These are phyloP conservation scores for Metschnikowia aberdeeniae DNA, from an alignment of 805 yeast genomes.

Conservation along the genomic window DNA sequence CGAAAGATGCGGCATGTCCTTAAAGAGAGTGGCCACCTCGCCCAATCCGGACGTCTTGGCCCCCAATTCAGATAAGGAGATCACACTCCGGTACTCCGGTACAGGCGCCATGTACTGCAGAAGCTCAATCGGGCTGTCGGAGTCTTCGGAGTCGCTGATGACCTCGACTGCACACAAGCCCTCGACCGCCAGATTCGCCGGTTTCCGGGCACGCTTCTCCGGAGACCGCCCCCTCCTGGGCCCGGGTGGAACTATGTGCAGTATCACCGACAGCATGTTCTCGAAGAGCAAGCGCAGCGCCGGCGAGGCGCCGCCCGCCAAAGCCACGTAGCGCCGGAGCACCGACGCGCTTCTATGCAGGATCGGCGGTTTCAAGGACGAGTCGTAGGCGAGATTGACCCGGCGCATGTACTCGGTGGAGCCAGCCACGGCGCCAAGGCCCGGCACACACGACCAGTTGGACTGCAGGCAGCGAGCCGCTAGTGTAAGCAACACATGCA, in stretches of 20 bases:
- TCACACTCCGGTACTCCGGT: conserved; percentile 1
- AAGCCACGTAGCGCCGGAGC: conserved; percentile 11
- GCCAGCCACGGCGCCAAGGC: conserved; percentile 21
- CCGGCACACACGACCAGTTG: conserved; percentile 23
- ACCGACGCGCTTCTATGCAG: conserved; percentile 18
- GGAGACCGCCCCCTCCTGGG: neutral
- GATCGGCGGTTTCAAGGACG: conserved; percentile 19
- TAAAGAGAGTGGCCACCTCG: conserved; percentile 17
- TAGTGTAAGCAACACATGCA: conserved; percentile 31
- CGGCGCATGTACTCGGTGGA: conserved; percentile 19
- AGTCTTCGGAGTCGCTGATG: conserved; percentile 24
- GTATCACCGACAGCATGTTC: neutral
- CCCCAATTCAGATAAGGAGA: conserved; percentile 14
- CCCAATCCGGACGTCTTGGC: conserved; percentile 16
- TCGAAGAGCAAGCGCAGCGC: neutral
- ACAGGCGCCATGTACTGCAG: neutral
- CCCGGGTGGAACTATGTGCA: neutral
- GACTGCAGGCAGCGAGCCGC: conserved; percentile 25
- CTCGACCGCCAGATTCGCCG: neutral
- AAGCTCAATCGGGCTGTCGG: conserved; percentile 9
- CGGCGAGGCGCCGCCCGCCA: neutral
- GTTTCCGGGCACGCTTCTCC: neutral
- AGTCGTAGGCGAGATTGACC: conserved; percentile 20
- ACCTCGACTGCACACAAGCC: conserved; percentile 13
- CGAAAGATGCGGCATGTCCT: conserved; percentile 18